Evolutionary conservation across 805 yeast genomes (phyloP).

Genomic region (Wickerhamiella azyma): DNA sequence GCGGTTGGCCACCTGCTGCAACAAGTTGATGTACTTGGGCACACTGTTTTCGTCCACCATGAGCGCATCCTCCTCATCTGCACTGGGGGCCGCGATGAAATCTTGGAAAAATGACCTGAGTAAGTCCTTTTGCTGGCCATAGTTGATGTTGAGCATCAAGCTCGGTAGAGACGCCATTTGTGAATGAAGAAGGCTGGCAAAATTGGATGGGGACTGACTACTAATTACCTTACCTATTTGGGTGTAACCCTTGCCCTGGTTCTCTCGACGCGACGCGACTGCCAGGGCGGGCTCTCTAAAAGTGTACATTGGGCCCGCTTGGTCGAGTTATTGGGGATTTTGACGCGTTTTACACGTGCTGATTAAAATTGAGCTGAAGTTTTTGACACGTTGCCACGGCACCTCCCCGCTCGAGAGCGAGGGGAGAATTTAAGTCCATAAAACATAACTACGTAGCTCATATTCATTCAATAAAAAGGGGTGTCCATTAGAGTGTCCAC

Average conservation of each 20-base stretch:
- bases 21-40: constrained; percentile 52
- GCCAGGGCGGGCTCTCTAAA: too few species aligned
- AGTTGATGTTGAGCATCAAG: constrained; percentile 45
- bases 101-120: constrained; percentile 45
- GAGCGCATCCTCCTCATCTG: constrained; percentile 12
- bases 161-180: constrained; percentile 15
- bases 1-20: constrained; percentile 77
- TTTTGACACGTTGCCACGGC: background rate
- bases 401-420: too few species aligned
- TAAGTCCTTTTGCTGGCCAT: constrained; percentile 43
- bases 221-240: constrained; percentile 5
- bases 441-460: background rate
- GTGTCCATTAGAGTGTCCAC: too few species aligned
- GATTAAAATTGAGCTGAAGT: background rate
- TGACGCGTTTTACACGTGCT: background rate
- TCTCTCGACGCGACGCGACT: background rate
- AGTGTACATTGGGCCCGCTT: too few species aligned
- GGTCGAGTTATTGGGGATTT: too few species aligned
- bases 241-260: constrained; percentile 5
- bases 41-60: constrained; percentile 20
- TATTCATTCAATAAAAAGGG: background rate
- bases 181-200: background rate
- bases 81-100: constrained; percentile 21
- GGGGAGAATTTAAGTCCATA: too few species aligned
- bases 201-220: background rate